phyloP scores from a whole-genome alignment of 2,329 filamentous ascomycete genomes.

The Botrytis galanthina region DNA sequence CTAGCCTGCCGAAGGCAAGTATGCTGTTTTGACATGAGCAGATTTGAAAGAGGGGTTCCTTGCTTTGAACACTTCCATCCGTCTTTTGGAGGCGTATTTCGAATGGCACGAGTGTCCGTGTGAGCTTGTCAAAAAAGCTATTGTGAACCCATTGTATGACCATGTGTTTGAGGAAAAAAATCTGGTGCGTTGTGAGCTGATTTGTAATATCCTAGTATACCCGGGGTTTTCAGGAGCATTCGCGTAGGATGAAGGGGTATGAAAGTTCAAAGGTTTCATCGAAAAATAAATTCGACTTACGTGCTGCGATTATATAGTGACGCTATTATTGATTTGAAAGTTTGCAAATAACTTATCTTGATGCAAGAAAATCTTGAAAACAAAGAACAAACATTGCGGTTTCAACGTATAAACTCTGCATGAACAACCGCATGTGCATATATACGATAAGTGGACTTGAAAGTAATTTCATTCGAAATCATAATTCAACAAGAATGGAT shows the following conservation, averaged over 20 bases:
- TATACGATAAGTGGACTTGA: background rate
- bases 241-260: background rate
- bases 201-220: background rate
- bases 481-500: background rate
- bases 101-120: background rate
- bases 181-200: background rate
- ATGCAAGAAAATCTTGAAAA: fast-evolving
- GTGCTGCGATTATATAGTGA: background rate
- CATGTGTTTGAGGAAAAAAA: background rate
- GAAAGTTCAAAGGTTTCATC: background rate
- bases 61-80: background rate
- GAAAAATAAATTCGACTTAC: background rate
- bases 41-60: background rate
- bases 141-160: background rate
- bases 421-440: too few species aligned
- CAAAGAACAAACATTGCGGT: background rate
- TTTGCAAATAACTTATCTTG: background rate
- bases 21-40: background rate
- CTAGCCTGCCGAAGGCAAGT: background rate
- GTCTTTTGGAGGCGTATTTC: background rate
- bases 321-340: fast-evolving
- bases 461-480: background rate
- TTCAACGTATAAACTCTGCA: background rate
- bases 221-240: background rate
- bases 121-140: background rate